Evolutionary conservation across 768 basidiomycete species (phyloP), one percentile per base, ranked within the genome.

Genomic region (Brasilioporus rufonigricans): DNA sequence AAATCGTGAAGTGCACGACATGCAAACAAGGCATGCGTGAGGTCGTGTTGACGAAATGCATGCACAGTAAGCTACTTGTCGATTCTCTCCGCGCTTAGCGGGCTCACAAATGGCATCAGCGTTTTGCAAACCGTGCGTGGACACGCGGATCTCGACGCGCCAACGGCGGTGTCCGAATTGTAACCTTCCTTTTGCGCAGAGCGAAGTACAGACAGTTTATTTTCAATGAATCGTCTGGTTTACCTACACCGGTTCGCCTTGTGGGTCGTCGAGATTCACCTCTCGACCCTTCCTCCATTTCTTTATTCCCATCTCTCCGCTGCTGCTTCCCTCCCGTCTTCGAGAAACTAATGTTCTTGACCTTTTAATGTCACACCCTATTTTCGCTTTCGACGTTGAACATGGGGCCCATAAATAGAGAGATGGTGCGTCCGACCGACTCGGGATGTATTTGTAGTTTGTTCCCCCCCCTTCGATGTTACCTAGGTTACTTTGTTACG

Each of bases 111-210:
- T 23, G 35, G 21, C 16, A 8, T 51, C 59, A 93, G 93, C 92
- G 1, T 95, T 95, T 73, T 92, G 91, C 72, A 87, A 84, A 71
- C 68, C 77, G 51, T 97, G 89, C 66, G 80, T 98, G 32, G 94
- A 97, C 58, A 77, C 85, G n/a, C 87, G 96, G 39, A 80, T 98
- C 61, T 73, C 87, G 26, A 93, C 90, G 16, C 84, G 95, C 55
- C 94, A 97, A 68, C 86, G 95, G 26, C 95, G 95, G 70, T 98
- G 95, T 73, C 94, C 94, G 23, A 86, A 88, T 7, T 98, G 95
- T 68, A 87, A 87, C 58, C 65, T 88, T 31, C 71, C 80, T 1
- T 98, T 98, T 73, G 86, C 87, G 5, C 83, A 86, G 61, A 86
- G 85, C 46, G 94, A 98, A 58, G 91, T 93, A n/a, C 79, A 83